phyloP scores from a whole-genome alignment of 2,329 filamentous ascomycete species.

The Beauveria caledonica region DNA sequence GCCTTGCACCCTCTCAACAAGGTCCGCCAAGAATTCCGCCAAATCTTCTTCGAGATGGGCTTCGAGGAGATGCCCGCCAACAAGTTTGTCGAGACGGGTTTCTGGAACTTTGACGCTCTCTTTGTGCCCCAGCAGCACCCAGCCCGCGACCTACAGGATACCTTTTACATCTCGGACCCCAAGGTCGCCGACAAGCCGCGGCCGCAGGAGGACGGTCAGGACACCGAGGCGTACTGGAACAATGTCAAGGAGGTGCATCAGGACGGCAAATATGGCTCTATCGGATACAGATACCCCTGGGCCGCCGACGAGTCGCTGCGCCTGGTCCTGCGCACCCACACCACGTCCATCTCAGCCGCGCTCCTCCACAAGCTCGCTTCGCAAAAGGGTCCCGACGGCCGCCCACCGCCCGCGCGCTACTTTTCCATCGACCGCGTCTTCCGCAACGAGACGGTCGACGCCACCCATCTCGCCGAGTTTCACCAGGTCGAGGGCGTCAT shows the following conservation, averaged over 20 bases:
- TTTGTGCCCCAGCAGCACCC: conserved; percentile 98
- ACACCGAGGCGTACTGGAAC: conserved; percentile 82
- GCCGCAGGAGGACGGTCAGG: conserved; percentile 43
- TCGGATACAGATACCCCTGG: conserved; percentile 96
- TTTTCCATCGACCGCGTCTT: conserved; percentile 99
- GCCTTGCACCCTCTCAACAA: conserved; percentile 74
- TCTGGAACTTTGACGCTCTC: conserved; percentile 97
- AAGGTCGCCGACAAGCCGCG: conserved; percentile 61
- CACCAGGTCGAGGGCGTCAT: conserved; percentile 99
- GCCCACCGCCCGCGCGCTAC: conserved; percentile 68
- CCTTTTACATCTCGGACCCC: conserved; percentile 95
- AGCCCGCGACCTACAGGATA: conserved; percentile 93
- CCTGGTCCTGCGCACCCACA: conserved; percentile 91
- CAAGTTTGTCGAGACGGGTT: conserved; percentile 89
- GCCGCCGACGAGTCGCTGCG: conserved; percentile 75
- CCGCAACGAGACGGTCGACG: conserved; percentile 94
- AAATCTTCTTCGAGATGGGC: conserved; percentile 99
- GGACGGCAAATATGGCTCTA: conserved; percentile 84
- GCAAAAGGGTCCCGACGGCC: conserved; percentile 64
- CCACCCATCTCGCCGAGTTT: conserved; percentile 94
- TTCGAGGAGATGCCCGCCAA: conserved; percentile 98
- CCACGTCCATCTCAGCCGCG: conserved; percentile 82
- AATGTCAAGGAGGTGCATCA: conserved; percentile 84
- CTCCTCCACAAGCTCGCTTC: conserved; percentile 86
- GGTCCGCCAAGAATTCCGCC: conserved; percentile 88